Evolutionary conservation across 2,329 filamentous ascomycete genomes (phyloP), one percentile per base, ranked within the genome.

Genomic region (Coniella lustricola): DNA sequence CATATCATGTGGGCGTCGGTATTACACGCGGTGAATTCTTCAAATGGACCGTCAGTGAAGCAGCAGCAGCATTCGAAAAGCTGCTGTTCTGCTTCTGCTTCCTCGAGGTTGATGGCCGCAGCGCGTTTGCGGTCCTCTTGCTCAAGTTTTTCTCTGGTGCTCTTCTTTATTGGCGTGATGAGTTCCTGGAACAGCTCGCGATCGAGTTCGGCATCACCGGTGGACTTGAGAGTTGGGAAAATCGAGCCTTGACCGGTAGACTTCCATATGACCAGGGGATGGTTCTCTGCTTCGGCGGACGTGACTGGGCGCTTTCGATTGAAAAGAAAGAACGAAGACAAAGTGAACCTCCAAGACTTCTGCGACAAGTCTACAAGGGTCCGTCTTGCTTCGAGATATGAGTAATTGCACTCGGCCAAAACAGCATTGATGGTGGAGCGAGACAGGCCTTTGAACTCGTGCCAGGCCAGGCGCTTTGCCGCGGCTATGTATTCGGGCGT

Each of bases 351-450:
- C 87, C 87, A 93, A 31, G 87, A 88, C 62, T 82, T 86, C 38
- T 79, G 78, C 7, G 83, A 82, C 12, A 91, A 66, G 1, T 74
- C 75, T 46, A 86, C 76, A 14, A 93, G 76, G 2, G 83, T 86
- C 14, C 77, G 78, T 32, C 87, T 76, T 12, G 85, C 82, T 25
- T 83, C 76, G 18, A 84, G 79, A 59, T 91, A 93, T 8, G 83
- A 85, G 65, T 87, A 82, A 66, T 93, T 93, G 60, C 77, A 81
- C 64, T 93, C 87, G 43, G 86, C 87, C 41, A 93, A 75, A 7
- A 93, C 86, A 8, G 84, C 87, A 60, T 83, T 81, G 65, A 91
- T 85, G 3, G 85, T 82, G 1, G 85, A 87, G 50, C 79, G 77
- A 12, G 84, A 82, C 36, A 91, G 68, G 17, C 82, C 84, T 58